Conservation (phyloP, 1,284 basidiomycete species). For the Trichosporon sp. region DNA sequence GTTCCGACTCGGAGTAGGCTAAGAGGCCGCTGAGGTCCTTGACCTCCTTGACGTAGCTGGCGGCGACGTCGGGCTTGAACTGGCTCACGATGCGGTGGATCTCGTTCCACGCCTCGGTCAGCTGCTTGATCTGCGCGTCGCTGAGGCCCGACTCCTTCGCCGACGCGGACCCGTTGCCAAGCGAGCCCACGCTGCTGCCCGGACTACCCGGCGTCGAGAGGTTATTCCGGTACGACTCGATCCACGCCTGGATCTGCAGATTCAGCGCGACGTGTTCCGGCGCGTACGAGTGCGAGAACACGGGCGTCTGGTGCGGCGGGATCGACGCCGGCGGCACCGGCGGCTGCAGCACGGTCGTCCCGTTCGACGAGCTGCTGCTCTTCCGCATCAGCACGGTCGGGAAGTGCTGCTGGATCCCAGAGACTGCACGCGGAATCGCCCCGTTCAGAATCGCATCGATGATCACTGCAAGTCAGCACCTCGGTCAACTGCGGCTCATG, state of each 20-base stretch:
- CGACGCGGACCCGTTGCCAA: conserved; percentile 5
- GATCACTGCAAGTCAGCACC: conserved; percentile 25
- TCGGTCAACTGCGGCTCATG: not conserved
- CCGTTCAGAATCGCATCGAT: conserved; percentile 43
- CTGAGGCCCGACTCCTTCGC: conserved; percentile 1
- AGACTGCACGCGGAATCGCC: conserved; percentile 35
- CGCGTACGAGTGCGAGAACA: conserved; percentile 26
- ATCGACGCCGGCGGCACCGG: not conserved
- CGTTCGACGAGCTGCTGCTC: not conserved
- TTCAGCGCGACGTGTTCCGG: conserved; percentile 44
- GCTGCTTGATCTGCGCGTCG: conserved; percentile 28
- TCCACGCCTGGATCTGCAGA: conserved; percentile 46
- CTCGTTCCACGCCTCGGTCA: conserved; percentile 29
- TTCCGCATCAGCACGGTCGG: conserved; percentile 26
- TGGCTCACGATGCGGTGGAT: conserved; percentile 22
- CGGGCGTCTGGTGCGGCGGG: conserved; percentile 27
- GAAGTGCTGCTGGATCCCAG: conserved; percentile 37
- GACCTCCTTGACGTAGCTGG: conserved; percentile 44
- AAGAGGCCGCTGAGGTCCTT: conserved; percentile 47
- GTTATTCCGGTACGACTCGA: conserved; percentile 32
- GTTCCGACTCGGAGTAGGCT: conserved; percentile 46
- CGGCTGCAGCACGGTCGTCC: not conserved
- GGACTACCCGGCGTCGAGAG: conserved; percentile 31
- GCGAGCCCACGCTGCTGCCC: not conserved
- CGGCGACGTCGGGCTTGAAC: conserved; percentile 33